Evolutionary conservation across 139 green algal genomes (phyloP).

Genomic region (Chlamydomonas eustigma): DNA sequence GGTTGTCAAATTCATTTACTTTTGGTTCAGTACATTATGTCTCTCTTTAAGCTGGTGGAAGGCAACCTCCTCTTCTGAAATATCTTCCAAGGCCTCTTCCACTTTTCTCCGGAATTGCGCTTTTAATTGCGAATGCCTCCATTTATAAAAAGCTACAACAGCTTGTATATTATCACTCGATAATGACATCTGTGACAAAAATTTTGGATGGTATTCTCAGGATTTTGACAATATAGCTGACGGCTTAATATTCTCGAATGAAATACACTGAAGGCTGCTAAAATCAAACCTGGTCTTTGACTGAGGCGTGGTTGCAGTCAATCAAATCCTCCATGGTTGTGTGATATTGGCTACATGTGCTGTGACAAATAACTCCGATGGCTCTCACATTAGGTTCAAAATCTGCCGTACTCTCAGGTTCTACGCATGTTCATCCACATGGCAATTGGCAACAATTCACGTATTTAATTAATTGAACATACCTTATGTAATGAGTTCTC

Average conservation of each 20-base stretch:
- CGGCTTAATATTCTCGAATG: not conserved
- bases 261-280: not conserved
- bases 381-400: too few relatives aligned
- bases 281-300: not conserved
- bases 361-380: too few relatives aligned
- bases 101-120: not conserved
- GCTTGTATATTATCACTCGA: not conserved
- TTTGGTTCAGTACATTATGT: not conserved
- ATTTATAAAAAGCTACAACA: conserved; percentile 6
- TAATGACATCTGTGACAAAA: not conserved
- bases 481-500: too few relatives aligned
- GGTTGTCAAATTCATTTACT: too few relatives aligned
- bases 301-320: too few relatives aligned
- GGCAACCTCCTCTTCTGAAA: not conserved
- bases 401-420: too few relatives aligned
- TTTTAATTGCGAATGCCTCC: not conserved
- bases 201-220: not conserved
- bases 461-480: too few relatives aligned
- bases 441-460: too few relatives aligned
- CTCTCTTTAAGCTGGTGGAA: not conserved
- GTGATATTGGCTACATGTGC: too few relatives aligned
- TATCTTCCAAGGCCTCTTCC: not conserved
- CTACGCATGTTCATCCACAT: too few relatives aligned
- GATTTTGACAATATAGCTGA: not conserved
- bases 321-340: too few relatives aligned